Evolutionary conservation across 2,329 filamentous ascomycete genomes (phyloP), one percentile per base, ranked within the genome.

Genomic region (Clathrospora elynae): DNA sequence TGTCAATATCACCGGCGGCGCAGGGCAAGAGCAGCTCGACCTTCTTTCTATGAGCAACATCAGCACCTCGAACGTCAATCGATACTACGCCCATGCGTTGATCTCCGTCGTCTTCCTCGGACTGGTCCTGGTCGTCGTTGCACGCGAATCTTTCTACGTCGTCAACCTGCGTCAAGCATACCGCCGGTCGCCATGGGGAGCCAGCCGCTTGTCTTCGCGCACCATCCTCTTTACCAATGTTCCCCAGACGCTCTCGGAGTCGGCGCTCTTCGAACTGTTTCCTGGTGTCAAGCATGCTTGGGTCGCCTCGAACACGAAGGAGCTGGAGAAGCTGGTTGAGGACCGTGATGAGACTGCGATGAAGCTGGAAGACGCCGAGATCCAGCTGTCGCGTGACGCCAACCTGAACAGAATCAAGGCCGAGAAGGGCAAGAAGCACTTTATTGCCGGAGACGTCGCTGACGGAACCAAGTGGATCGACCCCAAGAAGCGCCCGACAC

Each of bases 321-420:
- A 75, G 30, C 62, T 78, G 7, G 65, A 73, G 5, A 58, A 73
- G 3, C 46, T 76, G n/a, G 66, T 77, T 3, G 67, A 72, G 18
- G 64, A 76, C 41, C 68, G 74, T 14, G 71, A 75, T 43, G 67
- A 70, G 17, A 69, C 68, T 17, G 72, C 70, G 1, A 45, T 70
- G 37, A 72, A 72, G 40, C 61, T 78, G 10, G 75, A 78, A 47
- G 60, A 59, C 14, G 74, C 67, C 7, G 72, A 77, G 49, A 67
- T 75, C 26, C 71, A 75, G 51, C 60, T 77, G 14, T 66, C 71
- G 19, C 66, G 62, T 14, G 63, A 65, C 20, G 70, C 88, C 45
- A 92, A 92, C 71, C 76, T 76, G 40, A 81, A 81, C 12, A 84
- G 88, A 35, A 70, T 83, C 46, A 90, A 90, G 74, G 77, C 79